Percentiles rank a stretch among this genome's conserved stretches.
Conservation (phyloP, 257 asterid species). For the Coffea eugenioides region DNA sequence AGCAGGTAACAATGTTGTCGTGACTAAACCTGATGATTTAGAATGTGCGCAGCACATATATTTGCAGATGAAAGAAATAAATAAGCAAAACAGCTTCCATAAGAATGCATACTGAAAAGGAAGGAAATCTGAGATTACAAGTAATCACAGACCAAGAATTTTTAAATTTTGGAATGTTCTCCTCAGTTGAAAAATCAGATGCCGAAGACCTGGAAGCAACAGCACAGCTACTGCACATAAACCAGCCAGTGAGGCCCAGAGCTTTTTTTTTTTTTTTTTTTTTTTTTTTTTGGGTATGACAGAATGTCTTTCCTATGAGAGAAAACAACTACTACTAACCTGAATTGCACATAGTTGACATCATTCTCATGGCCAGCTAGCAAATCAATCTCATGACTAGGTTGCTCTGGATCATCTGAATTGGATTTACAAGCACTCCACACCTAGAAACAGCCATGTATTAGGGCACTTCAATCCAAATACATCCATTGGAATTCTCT, state of each 20-base stretch:
- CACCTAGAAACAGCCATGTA: constrained; percentile 50
- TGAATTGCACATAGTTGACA: constrained; percentile 94
- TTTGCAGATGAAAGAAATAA: constrained; percentile 10
- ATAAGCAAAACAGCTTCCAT: not conserved
- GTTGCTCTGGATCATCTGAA: constrained; percentile 70
- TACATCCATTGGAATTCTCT: not conserved
- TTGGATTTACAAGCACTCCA: constrained; percentile 83
- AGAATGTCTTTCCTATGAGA: constrained; percentile 14
- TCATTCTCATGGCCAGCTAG: constrained; percentile 96
- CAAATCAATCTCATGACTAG: constrained; percentile 77
- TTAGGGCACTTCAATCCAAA: not conserved
- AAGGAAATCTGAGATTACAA: constrained; percentile 10
- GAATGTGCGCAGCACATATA: constrained; percentile 25
- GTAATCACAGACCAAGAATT: constrained; percentile 62
- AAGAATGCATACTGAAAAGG: constrained; percentile 10
- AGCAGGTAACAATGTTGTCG: constrained; percentile 91
- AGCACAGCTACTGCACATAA: constrained; percentile 82
- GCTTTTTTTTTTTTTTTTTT: too few species aligned
- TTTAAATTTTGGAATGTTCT: constrained; percentile 69
- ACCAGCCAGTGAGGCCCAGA: constrained; percentile 32
- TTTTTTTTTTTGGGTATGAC: too few species aligned
- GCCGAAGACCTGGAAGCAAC: constrained; percentile 74
- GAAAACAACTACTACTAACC: constrained; percentile 48
- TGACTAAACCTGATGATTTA: constrained; percentile 62
- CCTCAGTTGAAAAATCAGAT: constrained; percentile 62